phyloP scores from a whole-genome alignment of 805 yeast genomes.

The Lachancea waltii region DNA sequence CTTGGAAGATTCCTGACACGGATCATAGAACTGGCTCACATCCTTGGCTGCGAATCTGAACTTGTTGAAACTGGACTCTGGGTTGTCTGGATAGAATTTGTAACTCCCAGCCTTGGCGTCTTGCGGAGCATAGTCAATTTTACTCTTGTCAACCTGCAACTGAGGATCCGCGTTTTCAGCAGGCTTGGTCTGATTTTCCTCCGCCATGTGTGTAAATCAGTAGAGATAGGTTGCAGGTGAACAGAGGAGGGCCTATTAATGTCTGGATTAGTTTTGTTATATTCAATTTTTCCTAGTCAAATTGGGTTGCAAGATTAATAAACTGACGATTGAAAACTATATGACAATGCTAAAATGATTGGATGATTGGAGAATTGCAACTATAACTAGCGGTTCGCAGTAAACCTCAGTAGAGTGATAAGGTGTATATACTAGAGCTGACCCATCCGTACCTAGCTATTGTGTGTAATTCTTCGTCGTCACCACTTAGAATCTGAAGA shows the following conservation, averaged over 20 bases:
- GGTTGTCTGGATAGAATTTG: slow-evolving; percentile 68
- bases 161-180: slow-evolving; percentile 10
- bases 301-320: too few relatives aligned
- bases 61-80: slow-evolving; percentile 64
- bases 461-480: too few relatives aligned
- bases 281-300: too few relatives aligned
- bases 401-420: too few relatives aligned
- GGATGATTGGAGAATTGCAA: too few relatives aligned
- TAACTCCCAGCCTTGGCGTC: slow-evolving; percentile 17
- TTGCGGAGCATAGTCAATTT: slow-evolving; percentile 23
- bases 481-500: neutral
- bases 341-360: too few relatives aligned
- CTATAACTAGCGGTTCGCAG: too few relatives aligned
- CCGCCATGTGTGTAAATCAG: neutral
- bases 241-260: neutral
- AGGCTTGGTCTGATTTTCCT: neutral
- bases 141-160: slow-evolving; percentile 11
- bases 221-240: neutral
- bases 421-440: too few relatives aligned
- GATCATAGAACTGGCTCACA: slow-evolving; percentile 83
- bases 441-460: too few relatives aligned
- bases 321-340: too few relatives aligned
- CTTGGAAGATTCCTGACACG: slow-evolving; percentile 82
- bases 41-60: slow-evolving; percentile 65
- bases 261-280: too few relatives aligned